Conservation (phyloP, 2,329 filamentous ascomycete species). For the Paramyrothecium roridum region DNA sequence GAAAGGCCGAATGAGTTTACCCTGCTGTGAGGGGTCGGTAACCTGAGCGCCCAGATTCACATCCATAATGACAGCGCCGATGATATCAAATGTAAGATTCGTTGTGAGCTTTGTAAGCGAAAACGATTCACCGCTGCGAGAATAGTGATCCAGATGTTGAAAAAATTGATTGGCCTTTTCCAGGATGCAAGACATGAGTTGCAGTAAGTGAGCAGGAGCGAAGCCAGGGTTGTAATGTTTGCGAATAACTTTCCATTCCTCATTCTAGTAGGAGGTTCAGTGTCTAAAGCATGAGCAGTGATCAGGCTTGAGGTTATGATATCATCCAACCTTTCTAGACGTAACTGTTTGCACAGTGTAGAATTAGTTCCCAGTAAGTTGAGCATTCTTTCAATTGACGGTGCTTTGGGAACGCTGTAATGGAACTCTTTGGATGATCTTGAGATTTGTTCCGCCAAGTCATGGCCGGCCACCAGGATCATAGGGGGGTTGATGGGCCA, state of each 20-base stretch:
- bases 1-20: background rate
- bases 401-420: conserved; percentile 28
- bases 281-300: background rate
- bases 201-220: conserved; percentile 31
- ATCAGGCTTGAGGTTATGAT: conserved; percentile 3
- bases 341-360: too few relatives aligned
- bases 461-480: too few relatives aligned
- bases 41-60: conserved; percentile 27
- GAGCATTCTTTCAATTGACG: too few relatives aligned
- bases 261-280: conserved; percentile 1
- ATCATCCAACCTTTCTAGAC: too few relatives aligned
- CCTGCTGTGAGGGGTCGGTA: conserved; percentile 5
- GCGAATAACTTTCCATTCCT: conserved; percentile 17
- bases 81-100: conserved; percentile 35
- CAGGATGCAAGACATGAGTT: conserved; percentile 28
- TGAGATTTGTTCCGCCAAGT: conserved; percentile 34
- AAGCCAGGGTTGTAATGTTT: conserved; percentile 33
- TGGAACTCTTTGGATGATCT: conserved; percentile 23
- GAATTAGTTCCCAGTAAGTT: too few relatives aligned
- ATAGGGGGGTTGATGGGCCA: too few relatives aligned
- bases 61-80: conserved; percentile 29
- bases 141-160: conserved; percentile 11
- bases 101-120: conserved; percentile 19
- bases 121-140: conserved; percentile 20
- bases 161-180: conserved; percentile 25